Evolutionary conservation across 129 eudicot genomes (phyloP), one percentile per base, ranked within the genome.

Genomic region (Arctium lappa): DNA sequence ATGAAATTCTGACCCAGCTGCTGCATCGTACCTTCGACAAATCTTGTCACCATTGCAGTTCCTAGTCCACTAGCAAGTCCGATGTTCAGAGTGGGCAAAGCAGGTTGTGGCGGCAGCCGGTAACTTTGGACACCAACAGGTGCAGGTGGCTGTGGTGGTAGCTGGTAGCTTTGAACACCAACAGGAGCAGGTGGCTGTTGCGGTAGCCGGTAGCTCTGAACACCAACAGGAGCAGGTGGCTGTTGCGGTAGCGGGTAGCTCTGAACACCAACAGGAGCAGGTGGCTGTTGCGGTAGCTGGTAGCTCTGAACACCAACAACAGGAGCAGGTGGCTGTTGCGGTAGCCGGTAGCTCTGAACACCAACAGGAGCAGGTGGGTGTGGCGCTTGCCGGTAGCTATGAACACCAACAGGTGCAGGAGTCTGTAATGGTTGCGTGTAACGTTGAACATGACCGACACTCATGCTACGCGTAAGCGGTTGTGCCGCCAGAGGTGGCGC

Each of bases 1-100:
- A 82, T 76, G 22, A 89, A 44, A 50, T 76, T 77, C 86, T 89
- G 93, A 3, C 93, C 93, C 38, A 89, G 73, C 15, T 78, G 87
- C 78, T 89, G 90, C 32, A 84, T 77, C 40, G 87, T 88, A 27
- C 93, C 96, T 16, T 80, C 90, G 12, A 88, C 88, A 16, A 91
- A 62, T 46, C 89, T 91, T 9, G 83, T 79, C 65, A 89, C 1
- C 16, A 85, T 84, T 2, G 89, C 76, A 79, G 37, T 69, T 79
- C 78, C 80, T 34, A 89, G 66, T 42, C 76, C 83, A n/a, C 36
- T 75, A 16, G 72, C 74, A 42, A 68, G 6, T 30, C 83, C 79
- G 13, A 4, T 18, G 22, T 33, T 30, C 3, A 50, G 40, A 31
- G 36, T 11, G 53, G 74, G 66, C 76, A 15, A 40, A 12, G 29